Evolutionary conservation across 768 basidiomycete genomes (phyloP), one percentile per base, ranked within the genome.

Genomic region (Rhizopogon rudus): DNA sequence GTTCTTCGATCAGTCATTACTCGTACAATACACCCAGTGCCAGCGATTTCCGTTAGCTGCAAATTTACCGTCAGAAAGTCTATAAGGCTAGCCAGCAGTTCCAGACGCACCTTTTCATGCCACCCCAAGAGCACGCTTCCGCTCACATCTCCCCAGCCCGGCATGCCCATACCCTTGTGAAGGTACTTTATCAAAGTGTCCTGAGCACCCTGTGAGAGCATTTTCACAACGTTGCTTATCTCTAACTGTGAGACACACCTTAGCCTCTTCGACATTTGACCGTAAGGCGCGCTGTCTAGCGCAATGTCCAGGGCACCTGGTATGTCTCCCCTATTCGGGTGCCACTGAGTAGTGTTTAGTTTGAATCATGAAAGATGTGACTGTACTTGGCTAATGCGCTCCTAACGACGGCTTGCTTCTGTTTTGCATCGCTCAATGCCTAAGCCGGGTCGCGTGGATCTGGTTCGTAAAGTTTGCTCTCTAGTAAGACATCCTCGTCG

Each of bases 11-110:
- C 87, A 28, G 85, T 83, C 85, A 88, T 86, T 57, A 84, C 85
- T 57, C 94, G 79, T 60, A 97, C 93, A 69, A 98, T 98, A 69
- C 92, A 96, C 2, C 94, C 96, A 2, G 89, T 91, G 13, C 96
- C 95, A 13, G 93, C 93, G 12, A 88, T 83, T 68, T 98, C 96
- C 14, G 93, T 94, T 67, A 98, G 74, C 93, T 98, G 62, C 4
- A 46, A 46, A 5, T 33, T 1, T 8, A 10, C n/a, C 33, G 14
- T 60, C 17, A 61, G 37, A 31, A 52, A 35, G 13, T 33, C 54
- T 44, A 54, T 13, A 48, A 20, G 20, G 20, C 20, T 31, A 33
- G n/a, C 16, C 49, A 40, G 22, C 42, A 17, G 42, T 44, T 53
- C 7, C 45, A 44, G 40, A 67, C 80, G 22, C 48, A 94, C 94